Evolutionary conservation across 2,329 filamentous ascomycete species (phyloP), one percentile per base, ranked within the genome.

Genomic region (Stagonosporopsis tanaceti): DNA sequence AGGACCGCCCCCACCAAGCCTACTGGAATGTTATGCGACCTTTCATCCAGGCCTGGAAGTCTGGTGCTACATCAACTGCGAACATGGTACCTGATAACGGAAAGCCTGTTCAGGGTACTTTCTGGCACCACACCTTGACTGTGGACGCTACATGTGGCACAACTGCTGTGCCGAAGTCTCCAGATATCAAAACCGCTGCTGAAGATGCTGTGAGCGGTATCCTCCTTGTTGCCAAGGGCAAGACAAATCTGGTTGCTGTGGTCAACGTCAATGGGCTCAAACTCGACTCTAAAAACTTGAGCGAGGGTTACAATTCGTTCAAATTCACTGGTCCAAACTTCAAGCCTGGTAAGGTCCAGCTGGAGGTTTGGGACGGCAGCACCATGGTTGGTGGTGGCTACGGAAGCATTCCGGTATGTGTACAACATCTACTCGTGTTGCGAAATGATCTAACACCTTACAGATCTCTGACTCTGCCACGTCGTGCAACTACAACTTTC

Each of bases 121-220:
- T 66, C 39, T 62, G 54, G 62, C 60, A 64, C 12, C 30, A 73
- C 71, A 68, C 64, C 2, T 57, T 66, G 9, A 57, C 60, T 6
- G 52, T 61, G 6, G 67, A 62, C 28, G 63, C 78, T 69, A 57
- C 4, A 3, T 32, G 27, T 12, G 27, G 41, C 15, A 75, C 60
- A 32, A 78, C 67, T 35, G 80, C 80, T 20, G 78, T 76, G 4
- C 80, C 60, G 55, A 2, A 82, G 32, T 59, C 60, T 8, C 12
- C 4, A 4, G 53, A 61, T 24, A 57, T 64, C 8, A 30, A 37
- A 7, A 51, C 14, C 1, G 54, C 45, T 35, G 60, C 50, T 14
- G 58, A 65, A 15, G 60, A 65, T 14, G 53, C 48, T 2, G 58
- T 65, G 4, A 59, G 41, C 5, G 58, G 52, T 20, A 50, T 68